phyloP scores from a whole-genome alignment of 352 stramenopile species.

The Paralagenidium karlingii region DNA sequence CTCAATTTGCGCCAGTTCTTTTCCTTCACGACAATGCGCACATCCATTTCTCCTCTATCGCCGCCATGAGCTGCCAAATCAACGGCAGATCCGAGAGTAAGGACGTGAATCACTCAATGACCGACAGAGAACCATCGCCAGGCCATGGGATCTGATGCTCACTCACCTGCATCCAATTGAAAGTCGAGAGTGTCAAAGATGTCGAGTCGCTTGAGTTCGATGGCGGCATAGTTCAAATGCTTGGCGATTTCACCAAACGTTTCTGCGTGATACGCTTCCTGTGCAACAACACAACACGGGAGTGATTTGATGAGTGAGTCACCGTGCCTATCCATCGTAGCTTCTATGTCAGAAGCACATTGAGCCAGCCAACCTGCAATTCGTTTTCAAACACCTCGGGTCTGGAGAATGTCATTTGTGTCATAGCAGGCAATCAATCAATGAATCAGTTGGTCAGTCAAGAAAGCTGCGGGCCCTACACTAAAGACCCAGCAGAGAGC shows the following conservation, averaged over 20 bases:
- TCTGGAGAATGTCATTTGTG: constrained; percentile 10
- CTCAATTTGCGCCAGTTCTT: constrained; percentile 79
- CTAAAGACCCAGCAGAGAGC: background rate
- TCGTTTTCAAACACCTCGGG: constrained; percentile 79
- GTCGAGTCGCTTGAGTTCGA: constrained; percentile 59
- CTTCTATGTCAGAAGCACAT: constrained; percentile 1
- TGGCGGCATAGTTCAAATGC: constrained; percentile 40
- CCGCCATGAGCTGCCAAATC: constrained; percentile 48
- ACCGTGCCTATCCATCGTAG: too few species aligned
- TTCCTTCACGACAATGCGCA: constrained; percentile 82
- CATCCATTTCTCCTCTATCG: constrained; percentile 68
- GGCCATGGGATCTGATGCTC: background rate
- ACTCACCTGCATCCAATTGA: constrained; percentile 56
- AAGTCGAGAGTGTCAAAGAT: constrained; percentile 80
- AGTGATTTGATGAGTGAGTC: constrained; percentile 2
- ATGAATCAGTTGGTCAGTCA: background rate
- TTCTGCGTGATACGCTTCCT: constrained; percentile 49
- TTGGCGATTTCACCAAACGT: constrained; percentile 51
- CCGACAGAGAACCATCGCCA: background rate
- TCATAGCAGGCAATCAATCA: background rate
- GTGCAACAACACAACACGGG: background rate
- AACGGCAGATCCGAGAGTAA: constrained; percentile 12
- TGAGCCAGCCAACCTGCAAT: constrained; percentile 30
- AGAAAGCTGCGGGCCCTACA: too few species aligned
- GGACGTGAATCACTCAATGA: constrained; percentile 1